phyloP scores from a whole-genome alignment of 2,329 filamentous ascomycete genomes.

The Purpureocillium lavendulum region DNA sequence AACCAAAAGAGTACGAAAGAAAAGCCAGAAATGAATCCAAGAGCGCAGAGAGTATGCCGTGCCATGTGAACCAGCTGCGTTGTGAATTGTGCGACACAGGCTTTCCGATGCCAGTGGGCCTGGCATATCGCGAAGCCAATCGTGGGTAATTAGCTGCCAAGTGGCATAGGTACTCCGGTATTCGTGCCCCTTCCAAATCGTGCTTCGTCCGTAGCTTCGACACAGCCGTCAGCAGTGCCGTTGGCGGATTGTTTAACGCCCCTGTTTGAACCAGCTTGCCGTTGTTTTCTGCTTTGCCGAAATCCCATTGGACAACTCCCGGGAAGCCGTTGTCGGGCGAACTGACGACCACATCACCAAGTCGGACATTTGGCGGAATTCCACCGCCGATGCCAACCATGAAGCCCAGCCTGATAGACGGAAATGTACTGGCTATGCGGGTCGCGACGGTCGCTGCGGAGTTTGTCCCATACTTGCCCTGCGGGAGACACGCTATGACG shows the following conservation, averaged over 20 bases:
- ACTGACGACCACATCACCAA: conserved; percentile 13
- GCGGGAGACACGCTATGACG: conserved; percentile 20
- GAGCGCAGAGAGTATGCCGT: background rate
- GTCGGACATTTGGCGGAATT: conserved; percentile 7
- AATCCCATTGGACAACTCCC: conserved; percentile 9
- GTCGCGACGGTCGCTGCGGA: conserved; percentile 20
- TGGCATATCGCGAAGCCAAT: background rate
- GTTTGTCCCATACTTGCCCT: conserved; percentile 18
- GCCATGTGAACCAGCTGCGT: background rate
- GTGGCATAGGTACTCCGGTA: background rate
- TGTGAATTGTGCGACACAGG: background rate
- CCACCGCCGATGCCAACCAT: conserved; percentile 15
- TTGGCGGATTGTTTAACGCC: conserved; percentile 1
- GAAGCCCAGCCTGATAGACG: conserved; percentile 11
- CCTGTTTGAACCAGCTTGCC: conserved; percentile 1
- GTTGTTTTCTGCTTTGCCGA: conserved; percentile 3
- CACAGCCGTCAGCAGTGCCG: background rate
- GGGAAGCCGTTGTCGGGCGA: conserved; percentile 1
- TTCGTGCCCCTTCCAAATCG: background rate
- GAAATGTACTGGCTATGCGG: conserved; percentile 23
- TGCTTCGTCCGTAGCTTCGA: conserved; percentile 1
- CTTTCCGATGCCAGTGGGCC: background rate
- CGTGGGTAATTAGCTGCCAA: background rate
- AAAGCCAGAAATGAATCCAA: background rate
- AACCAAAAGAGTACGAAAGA: too few relatives aligned